A percentile compares a stretch with the other conserved stretches of the same genome.
These are phyloP conservation scores for Clarireedia hainanense DNA, from an alignment of 2,329 filamentous ascomycete genomes.

Conservation along the genomic window DNA sequence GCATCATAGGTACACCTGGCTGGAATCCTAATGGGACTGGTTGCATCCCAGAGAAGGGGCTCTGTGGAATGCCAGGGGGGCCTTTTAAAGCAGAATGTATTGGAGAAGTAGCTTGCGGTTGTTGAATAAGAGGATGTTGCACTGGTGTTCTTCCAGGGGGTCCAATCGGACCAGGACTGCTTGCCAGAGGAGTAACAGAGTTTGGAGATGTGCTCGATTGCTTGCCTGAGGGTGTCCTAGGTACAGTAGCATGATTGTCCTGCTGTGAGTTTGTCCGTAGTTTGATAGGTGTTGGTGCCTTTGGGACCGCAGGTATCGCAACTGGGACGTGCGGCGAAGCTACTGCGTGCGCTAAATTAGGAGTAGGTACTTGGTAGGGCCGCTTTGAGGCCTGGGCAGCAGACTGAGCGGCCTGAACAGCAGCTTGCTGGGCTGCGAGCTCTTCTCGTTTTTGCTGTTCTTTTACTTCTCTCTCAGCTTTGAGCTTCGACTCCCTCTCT, in stretches of 20 bases:
- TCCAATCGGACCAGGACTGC: slow-evolving; percentile 55
- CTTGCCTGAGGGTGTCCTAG: slow-evolving; percentile 52
- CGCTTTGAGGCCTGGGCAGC: slow-evolving; percentile 37
- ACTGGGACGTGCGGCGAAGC: slow-evolving; percentile 74
- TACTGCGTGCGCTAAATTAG: slow-evolving; percentile 49
- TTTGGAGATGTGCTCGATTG: slow-evolving; percentile 55
- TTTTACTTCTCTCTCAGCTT: slow-evolving; percentile 37
- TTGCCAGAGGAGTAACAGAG: slow-evolving; percentile 54
- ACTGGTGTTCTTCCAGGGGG: slow-evolving; percentile 49
- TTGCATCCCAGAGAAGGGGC: slow-evolving; percentile 40
- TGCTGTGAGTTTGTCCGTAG: slow-evolving; percentile 66
- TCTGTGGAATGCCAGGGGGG: slow-evolving; percentile 42
- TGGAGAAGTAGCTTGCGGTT: slow-evolving; percentile 58
- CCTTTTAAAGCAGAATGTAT: slow-evolving; percentile 49
- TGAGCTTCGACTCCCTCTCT: slow-evolving; percentile 47
- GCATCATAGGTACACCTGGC: slow-evolving; percentile 33
- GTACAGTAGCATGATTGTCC: slow-evolving; percentile 57
- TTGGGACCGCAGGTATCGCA: slow-evolving; percentile 74
- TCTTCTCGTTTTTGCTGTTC: slow-evolving; percentile 43
- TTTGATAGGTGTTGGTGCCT: slow-evolving; percentile 72
- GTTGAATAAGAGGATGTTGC: slow-evolving; percentile 44
- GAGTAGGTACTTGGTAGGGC: slow-evolving; percentile 37
- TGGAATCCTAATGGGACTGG: slow-evolving; percentile 50
- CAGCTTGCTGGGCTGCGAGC: slow-evolving; percentile 30
- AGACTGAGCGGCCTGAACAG: slow-evolving; percentile 32